Conservation (phyloP, 352 stramenopile genomes). For the Phytophthora ramorum region DNA sequence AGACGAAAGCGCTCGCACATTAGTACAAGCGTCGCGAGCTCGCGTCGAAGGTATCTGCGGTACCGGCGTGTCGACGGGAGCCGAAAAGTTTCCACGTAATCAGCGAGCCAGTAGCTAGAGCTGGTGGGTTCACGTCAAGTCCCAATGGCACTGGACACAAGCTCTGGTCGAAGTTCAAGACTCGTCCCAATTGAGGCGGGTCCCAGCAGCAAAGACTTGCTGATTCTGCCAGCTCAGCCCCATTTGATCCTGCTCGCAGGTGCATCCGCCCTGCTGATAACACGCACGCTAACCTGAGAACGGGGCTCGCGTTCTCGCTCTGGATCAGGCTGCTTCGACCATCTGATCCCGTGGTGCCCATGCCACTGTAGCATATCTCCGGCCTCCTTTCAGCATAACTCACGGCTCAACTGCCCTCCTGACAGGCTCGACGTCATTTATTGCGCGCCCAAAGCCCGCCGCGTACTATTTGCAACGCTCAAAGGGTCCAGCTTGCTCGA, state of each 20-base stretch:
- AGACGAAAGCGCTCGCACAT: slow-evolving; percentile 4
- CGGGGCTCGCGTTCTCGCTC: slow-evolving; percentile 2
- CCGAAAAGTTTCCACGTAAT: slow-evolving; percentile 31
- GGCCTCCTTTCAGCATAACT: slow-evolving; percentile 26
- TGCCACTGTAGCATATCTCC: slow-evolving; percentile 2
- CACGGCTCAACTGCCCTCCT: background rate
- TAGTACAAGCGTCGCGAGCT: background rate
- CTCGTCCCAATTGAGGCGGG: slow-evolving; percentile 28
- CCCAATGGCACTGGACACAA: slow-evolving; percentile 11
- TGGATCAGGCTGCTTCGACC: slow-evolving; percentile 32
- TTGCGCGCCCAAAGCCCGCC: slow-evolving; percentile 9
- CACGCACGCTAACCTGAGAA: slow-evolving; percentile 30
- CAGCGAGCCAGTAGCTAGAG: slow-evolving; percentile 20
- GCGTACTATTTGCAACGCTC: slow-evolving; percentile 27
- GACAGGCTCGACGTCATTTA: slow-evolving; percentile 27
- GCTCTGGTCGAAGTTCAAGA: slow-evolving; percentile 33
- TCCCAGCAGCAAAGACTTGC: slow-evolving; percentile 28
- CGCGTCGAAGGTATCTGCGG: slow-evolving; percentile 12
- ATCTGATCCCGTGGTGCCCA: slow-evolving; percentile 19
- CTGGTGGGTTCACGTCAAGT: slow-evolving; percentile 30
- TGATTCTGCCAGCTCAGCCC: slow-evolving; percentile 16
- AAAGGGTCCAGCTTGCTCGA: slow-evolving; percentile 21
- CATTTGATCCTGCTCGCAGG: slow-evolving; percentile 12
- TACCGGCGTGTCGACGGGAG: background rate
- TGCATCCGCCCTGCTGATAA: slow-evolving; percentile 27